These are phyloP conservation scores for Vitis amurensis DNA, from an alignment of 164 flowering plant genomes.

Conservation along the genomic window DNA sequence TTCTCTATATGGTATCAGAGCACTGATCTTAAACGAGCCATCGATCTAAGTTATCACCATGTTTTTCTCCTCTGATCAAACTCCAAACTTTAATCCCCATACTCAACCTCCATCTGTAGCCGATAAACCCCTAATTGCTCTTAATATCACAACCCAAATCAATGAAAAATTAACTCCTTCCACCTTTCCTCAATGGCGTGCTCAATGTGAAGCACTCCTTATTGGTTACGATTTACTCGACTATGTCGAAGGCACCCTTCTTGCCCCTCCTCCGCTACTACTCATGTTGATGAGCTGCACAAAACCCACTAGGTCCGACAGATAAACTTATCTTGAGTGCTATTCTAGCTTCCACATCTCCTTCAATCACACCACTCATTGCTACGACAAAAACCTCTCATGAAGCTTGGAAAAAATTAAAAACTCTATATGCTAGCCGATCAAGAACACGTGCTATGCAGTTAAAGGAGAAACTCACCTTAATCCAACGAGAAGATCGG, in stretches of 20 bases:
- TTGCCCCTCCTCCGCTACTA: neutral
- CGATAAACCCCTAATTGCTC: neutral
- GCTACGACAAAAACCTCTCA: neutral
- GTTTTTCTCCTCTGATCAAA: constrained; percentile 1
- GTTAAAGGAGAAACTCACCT: constrained; percentile 2
- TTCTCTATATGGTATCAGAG: constrained; percentile 7
- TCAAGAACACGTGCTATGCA: neutral
- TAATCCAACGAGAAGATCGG: neutral
- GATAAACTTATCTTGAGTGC: neutral
- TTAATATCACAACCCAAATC: neutral
- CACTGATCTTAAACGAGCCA: constrained; percentile 6
- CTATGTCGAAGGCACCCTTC: constrained; percentile 1
- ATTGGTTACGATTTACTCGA: neutral
- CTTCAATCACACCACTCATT: neutral
- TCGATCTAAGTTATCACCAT: neutral
- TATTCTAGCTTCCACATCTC: neutral
- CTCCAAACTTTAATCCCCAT: neutral
- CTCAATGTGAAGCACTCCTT: neutral
- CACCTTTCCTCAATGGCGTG: neutral
- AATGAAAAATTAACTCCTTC: constrained; percentile 1
- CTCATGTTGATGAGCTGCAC: neutral
- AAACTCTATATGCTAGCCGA: constrained; percentile 3
- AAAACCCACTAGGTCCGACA: neutral
- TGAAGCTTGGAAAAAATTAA: neutral
- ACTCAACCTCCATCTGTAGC: neutral